Evolutionary conservation across 768 basidiomycete genomes (phyloP), one percentile per base, ranked within the genome.

Genomic region (Cystoderma amianthinum): DNA sequence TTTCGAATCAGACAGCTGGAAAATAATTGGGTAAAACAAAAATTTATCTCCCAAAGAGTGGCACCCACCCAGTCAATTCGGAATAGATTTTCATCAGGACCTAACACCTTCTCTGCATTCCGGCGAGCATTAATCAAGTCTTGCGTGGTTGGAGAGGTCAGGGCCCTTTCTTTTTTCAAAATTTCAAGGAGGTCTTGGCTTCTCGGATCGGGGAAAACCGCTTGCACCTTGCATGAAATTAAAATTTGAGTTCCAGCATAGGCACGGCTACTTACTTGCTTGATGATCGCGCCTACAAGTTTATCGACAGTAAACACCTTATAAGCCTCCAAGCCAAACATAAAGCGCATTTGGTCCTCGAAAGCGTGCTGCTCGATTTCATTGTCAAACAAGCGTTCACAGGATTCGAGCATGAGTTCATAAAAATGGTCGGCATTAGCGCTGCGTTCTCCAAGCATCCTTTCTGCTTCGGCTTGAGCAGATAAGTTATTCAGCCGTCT

Each of bases 241-340:
- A 23, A 19, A 11, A 36, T 36, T 9, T 10, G 6, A 18, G 32
- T 4, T 17, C 13, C 18, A 38, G 17, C 24, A 9, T 17, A 33
- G 18, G 20, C 9, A 39, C 24, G 15, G 12, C 18, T 22, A 52
- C 68, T 42, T 30, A 87, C 89, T 65, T 94, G 91, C 57, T 96
- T 97, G 61, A 99, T 81, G 45, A 97, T 73, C 1, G 80, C 71
- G 1, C 85, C 86, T 32, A 97, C 74, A 24, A 97, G 70, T 60
- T 96, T 93, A 64, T 99, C 95, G 18, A 96, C 69, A 0, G 95
- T 97, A 61, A 96, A 99, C 53, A 92, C 77, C 55, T 83, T 85
- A 60, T 90, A 97, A 0, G 82, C 82, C 19, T 87, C 69, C 33
- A 80, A 72, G n/a, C 89, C 87, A 60, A 91, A 94, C 71, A 92